Evolutionary conservation across 352 stramenopile species (phyloP).

Genomic region (Globisporangium irregulare): DNA sequence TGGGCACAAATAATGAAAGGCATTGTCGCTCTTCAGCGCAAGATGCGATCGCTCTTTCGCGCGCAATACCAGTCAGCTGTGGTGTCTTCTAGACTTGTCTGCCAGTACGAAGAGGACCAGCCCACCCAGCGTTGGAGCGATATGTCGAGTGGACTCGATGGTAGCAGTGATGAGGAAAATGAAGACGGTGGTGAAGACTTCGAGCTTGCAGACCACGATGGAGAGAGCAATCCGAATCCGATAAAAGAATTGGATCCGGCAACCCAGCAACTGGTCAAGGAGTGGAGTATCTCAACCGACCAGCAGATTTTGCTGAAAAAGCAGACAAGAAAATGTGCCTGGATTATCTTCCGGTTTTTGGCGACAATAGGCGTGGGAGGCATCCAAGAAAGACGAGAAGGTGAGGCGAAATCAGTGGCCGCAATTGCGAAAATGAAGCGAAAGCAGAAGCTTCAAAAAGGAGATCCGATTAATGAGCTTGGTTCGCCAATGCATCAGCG

Average conservation of each 20-base stretch:
- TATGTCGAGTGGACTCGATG: constrained; percentile 28
- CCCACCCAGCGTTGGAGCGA: constrained; percentile 25
- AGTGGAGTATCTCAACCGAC: constrained; percentile 56
- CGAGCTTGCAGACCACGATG: neutral
- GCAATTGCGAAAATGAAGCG: constrained; percentile 69
- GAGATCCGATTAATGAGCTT: constrained; percentile 19
- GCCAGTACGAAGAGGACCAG: constrained; percentile 40
- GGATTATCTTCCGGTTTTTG: constrained; percentile 83
- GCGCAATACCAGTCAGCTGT: constrained; percentile 25
- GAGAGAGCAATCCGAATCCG: neutral
- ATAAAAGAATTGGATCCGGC: constrained; percentile 2
- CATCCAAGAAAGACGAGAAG: constrained; percentile 65
- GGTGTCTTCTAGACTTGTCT: constrained; percentile 36
- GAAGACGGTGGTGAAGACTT: constrained; percentile 23
- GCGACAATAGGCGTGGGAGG: constrained; percentile 67
- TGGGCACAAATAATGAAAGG: constrained; percentile 16
- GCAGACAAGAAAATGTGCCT: constrained; percentile 64
- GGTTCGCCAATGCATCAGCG: constrained; percentile 20
- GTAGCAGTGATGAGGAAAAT: constrained; percentile 19
- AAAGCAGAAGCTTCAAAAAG: constrained; percentile 60
- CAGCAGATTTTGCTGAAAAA: constrained; percentile 71
- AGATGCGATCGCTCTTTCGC: constrained; percentile 29
- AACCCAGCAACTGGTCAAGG: constrained; percentile 26
- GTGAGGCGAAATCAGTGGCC: constrained; percentile 62
- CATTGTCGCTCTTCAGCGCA: constrained; percentile 39